phyloP scores from a whole-genome alignment of 2,329 filamentous ascomycete species.

The Neobulgaria alba region DNA sequence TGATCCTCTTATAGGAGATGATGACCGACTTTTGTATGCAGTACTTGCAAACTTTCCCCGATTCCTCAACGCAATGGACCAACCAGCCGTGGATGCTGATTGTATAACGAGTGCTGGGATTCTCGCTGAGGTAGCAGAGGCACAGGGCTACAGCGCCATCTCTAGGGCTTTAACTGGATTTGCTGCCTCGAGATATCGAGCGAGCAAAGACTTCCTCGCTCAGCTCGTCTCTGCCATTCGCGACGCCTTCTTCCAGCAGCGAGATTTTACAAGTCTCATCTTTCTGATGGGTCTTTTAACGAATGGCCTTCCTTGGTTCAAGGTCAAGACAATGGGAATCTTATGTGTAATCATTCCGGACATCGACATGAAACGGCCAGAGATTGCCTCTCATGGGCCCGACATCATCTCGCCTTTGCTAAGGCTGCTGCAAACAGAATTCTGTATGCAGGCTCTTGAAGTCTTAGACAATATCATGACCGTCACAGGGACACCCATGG shows the following conservation, averaged over 20 bases:
- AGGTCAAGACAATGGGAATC: constrained; percentile 85
- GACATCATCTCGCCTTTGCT: constrained; percentile 91
- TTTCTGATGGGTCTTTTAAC: constrained; percentile 88
- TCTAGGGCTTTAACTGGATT: constrained; percentile 63
- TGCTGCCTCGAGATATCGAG: constrained; percentile 55
- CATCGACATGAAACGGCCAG: constrained; percentile 85
- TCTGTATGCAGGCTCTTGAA: constrained; percentile 83
- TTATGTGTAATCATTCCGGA: constrained; percentile 78
- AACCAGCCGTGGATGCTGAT: constrained; percentile 44
- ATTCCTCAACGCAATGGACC: constrained; percentile 73
- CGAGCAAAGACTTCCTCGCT: constrained; percentile 65
- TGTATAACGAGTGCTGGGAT: constrained; percentile 57
- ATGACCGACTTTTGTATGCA: constrained; percentile 73
- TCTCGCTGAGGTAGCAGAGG: constrained; percentile 64
- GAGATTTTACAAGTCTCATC: constrained; percentile 77
- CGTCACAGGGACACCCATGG: constrained; percentile 84
- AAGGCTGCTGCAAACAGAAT: constrained; percentile 82
- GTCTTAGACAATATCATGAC: constrained; percentile 94
- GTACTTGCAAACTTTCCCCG: constrained; percentile 87
- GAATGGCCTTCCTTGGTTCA: constrained; percentile 83
- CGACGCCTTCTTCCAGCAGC: constrained; percentile 68
- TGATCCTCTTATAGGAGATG: constrained; percentile 72
- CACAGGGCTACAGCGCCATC: constrained; percentile 59
- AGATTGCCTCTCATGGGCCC: constrained; percentile 83
- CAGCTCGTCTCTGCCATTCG: constrained; percentile 67